Evolutionary conservation across 768 basidiomycete genomes (phyloP).

Genomic region (Gymnopilus junonius): DNA sequence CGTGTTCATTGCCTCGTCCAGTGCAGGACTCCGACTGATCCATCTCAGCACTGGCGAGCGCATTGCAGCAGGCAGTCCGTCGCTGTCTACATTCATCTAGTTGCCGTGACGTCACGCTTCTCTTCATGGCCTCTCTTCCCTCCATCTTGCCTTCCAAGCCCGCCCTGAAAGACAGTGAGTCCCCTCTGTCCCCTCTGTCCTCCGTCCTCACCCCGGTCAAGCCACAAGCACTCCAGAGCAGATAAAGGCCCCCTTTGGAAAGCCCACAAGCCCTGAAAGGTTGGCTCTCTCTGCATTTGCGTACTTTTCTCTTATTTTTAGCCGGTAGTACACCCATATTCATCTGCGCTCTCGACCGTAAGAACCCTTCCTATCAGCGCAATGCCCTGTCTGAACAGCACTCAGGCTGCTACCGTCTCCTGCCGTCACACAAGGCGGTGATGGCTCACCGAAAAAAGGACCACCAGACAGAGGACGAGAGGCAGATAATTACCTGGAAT

Average conservation of each 20-base stretch:
- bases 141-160: conserved; percentile 55
- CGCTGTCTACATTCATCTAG: conserved; percentile 20
- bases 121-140: conserved; percentile 39
- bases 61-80: conserved; percentile 14
- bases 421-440: conserved; percentile 69
- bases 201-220: conserved; percentile 27
- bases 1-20: conserved; percentile 33
- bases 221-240: conserved; percentile 61
- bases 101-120: conserved; percentile 38
- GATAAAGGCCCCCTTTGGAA: conserved; percentile 52
- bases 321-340: conserved; percentile 72
- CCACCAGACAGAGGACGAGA: conserved; percentile 60
- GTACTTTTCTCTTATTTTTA: background rate
- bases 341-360: conserved; percentile 72
- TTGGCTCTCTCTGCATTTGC: conserved; percentile 35
- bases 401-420: conserved; percentile 71
- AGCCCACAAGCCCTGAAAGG: conserved; percentile 70
- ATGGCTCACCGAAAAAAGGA: conserved; percentile 77
- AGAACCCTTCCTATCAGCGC: conserved; percentile 6
- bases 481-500: conserved; percentile 76
- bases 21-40: conserved; percentile 31
- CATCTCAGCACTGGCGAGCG: conserved; percentile 47
- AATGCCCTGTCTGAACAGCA: conserved; percentile 1
- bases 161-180: conserved; percentile 55
- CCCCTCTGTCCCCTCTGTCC: conserved; percentile 1